phyloP scores from a whole-genome alignment of 768 basidiomycete species.

The Tephrocybe rancida region DNA sequence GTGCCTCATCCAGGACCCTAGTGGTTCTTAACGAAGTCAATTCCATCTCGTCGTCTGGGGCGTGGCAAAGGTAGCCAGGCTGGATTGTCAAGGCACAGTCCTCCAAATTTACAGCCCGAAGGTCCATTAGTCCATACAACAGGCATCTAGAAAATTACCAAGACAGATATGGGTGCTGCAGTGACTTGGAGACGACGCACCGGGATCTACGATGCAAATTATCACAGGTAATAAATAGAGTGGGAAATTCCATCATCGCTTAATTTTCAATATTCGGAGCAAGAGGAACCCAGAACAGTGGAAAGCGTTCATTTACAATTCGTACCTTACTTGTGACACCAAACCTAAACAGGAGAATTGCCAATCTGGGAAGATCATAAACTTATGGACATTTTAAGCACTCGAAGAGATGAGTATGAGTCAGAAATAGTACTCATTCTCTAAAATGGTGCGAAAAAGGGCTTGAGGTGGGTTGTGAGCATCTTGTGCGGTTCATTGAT shows the following conservation, averaged over 20 bases:
- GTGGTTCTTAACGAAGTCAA: slow-evolving; percentile 17
- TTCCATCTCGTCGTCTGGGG: slow-evolving; percentile 32
- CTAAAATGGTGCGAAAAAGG: too few relatives aligned
- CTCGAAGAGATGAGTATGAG: not conserved
- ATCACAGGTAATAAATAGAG: slow-evolving; percentile 11
- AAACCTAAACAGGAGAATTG: slow-evolving; percentile 20
- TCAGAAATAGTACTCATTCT: too few relatives aligned
- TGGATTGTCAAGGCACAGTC: slow-evolving; percentile 35
- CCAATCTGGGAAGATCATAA: not conserved
- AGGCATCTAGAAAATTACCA: slow-evolving; percentile 17
- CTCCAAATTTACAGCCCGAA: slow-evolving; percentile 20
- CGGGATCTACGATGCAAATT: slow-evolving; percentile 26
- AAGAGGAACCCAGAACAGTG: slow-evolving; percentile 15
- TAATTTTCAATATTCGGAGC: slow-evolving; percentile 13
- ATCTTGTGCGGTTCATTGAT: slow-evolving; percentile 9
- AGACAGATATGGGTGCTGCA: slow-evolving; percentile 17
- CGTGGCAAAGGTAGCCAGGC: slow-evolving; percentile 32
- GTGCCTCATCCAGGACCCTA: slow-evolving; percentile 17
- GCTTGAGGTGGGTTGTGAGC: too few relatives aligned
- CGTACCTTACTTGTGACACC: slow-evolving; percentile 24
- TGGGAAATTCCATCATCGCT: slow-evolving; percentile 19
- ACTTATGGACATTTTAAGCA: not conserved
- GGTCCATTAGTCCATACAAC: slow-evolving; percentile 22
- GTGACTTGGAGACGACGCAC: slow-evolving; percentile 29
- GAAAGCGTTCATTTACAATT: slow-evolving; percentile 14